A percentile compares a stretch with the other conserved stretches of the same genome.
phyloP scores from a whole-genome alignment of 805 yeast species.

The Wickerhamiella sergipiensis region DNA sequence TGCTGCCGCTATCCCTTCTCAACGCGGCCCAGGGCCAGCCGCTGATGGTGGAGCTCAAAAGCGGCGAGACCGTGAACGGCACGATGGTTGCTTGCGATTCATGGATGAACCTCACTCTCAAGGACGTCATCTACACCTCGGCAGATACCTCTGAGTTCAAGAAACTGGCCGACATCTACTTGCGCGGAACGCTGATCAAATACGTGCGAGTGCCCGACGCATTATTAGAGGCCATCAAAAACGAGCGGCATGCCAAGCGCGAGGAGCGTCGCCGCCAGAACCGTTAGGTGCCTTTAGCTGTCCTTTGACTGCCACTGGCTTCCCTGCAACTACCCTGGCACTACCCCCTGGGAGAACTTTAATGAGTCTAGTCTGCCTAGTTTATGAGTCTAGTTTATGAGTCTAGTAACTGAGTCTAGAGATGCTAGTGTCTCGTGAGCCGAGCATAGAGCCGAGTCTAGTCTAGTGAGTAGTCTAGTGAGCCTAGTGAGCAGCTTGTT shows the following conservation, averaged over 20 bases:
- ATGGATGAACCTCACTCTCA: constrained; percentile 87
- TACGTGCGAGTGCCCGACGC: constrained; percentile 30
- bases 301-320: too few species aligned
- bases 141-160: constrained; percentile 8
- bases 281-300: background rate
- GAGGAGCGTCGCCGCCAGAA: constrained; percentile 19
- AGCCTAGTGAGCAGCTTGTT: too few species aligned
- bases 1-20: constrained; percentile 84
- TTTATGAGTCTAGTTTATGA: too few species aligned
- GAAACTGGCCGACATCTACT: constrained; percentile 13
- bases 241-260: constrained; percentile 25
- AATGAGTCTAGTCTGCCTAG: too few species aligned
- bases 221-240: constrained; percentile 27
- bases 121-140: constrained; percentile 43
- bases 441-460: too few species aligned
- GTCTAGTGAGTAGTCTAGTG: too few species aligned
- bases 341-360: too few species aligned
- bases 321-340: too few species aligned
- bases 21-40: constrained; percentile 86
- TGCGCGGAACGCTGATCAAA: constrained; percentile 24
- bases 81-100: constrained; percentile 74
- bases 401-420: too few species aligned
- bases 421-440: too few species aligned
- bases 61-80: constrained; percentile 83
- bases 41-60: constrained; percentile 76